Conservation (phyloP, 257 asterid genomes). For the Mitragyna speciosa region DNA sequence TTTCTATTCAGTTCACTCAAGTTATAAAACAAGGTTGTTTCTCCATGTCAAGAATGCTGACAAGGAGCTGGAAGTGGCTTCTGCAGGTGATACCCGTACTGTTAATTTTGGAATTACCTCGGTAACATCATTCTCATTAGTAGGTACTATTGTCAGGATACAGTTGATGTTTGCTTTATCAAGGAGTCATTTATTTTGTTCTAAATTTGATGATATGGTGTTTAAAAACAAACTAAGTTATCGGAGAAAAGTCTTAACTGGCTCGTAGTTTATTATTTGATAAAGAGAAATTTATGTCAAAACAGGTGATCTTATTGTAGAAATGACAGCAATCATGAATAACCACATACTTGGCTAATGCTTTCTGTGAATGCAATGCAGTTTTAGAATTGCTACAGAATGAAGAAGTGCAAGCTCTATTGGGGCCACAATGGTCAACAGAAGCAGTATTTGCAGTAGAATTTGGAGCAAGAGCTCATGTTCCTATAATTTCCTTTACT, state of each 20-base stretch:
- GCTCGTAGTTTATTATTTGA: too few relatives aligned
- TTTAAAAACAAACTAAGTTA: too few relatives aligned
- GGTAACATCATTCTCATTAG: too few relatives aligned
- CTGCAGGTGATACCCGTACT: conserved; percentile 29
- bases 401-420: conserved; percentile 46
- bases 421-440: conserved; percentile 40
- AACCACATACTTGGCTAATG: neutral
- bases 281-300: too few relatives aligned
- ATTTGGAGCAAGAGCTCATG: conserved; percentile 39
- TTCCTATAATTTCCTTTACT: conserved; percentile 44
- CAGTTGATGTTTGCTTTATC: too few relatives aligned
- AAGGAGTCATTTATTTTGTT: too few relatives aligned
- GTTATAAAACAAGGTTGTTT: conserved; percentile 28
- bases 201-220: too few relatives aligned
- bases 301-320: neutral
- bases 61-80: conserved; percentile 25
- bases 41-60: conserved; percentile 32
- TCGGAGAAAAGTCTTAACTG: too few relatives aligned
- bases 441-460: conserved; percentile 41
- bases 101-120: neutral
- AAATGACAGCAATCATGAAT: neutral
- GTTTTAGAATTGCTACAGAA: conserved; percentile 42
- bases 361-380: conserved; percentile 19
- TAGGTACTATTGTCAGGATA: too few relatives aligned
- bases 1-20: conserved; percentile 31